Percentiles rank a stretch among this genome's conserved stretches.
Conservation (phyloP, 495 filamentous ascomycete species). For the Amniculicola lignicola region DNA sequence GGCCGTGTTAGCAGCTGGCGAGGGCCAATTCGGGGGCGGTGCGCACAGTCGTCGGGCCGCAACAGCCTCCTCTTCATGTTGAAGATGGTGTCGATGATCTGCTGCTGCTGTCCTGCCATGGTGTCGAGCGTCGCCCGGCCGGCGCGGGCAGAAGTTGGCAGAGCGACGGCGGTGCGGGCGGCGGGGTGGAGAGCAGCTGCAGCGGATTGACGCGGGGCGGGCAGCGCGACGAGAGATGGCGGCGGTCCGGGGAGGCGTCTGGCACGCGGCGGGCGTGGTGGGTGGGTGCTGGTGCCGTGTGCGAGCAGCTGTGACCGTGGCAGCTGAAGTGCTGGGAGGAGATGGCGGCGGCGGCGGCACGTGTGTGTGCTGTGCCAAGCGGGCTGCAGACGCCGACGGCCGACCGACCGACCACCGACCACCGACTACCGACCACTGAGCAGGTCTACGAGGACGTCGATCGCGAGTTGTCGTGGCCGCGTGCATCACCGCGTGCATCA, state of each 20-base stretch:
- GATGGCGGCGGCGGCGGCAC: too few relatives aligned
- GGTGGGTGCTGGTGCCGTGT: too few relatives aligned
- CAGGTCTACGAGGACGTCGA: too few relatives aligned
- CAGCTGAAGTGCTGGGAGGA: too few relatives aligned
- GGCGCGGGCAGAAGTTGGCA: constrained; percentile 1
- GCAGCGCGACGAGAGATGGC: background rate
- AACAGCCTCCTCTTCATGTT: constrained; percentile 69
- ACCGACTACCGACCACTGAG: too few relatives aligned
- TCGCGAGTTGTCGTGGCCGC: too few relatives aligned
- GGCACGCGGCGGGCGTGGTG: constrained; percentile 21
- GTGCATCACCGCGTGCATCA: too few relatives aligned
- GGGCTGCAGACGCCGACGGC: too few relatives aligned
- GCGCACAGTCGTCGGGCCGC: constrained; percentile 38
- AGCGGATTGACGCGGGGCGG: background rate
- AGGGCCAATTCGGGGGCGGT: constrained; percentile 7
- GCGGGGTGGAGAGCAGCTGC: background rate
- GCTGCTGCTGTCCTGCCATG: constrained; percentile 69
- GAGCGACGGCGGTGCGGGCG: constrained; percentile 13
- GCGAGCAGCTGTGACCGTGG: too few relatives aligned
- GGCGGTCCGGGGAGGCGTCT: background rate
- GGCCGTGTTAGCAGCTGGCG: constrained; percentile 18
- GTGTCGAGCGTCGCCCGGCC: constrained; percentile 31
- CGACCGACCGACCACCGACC: too few relatives aligned
- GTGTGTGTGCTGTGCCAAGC: too few relatives aligned
- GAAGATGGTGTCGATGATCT: constrained; percentile 69